phyloP scores from a whole-genome alignment of 257 asterid genomes.

The Voacanga thouarsii region DNA sequence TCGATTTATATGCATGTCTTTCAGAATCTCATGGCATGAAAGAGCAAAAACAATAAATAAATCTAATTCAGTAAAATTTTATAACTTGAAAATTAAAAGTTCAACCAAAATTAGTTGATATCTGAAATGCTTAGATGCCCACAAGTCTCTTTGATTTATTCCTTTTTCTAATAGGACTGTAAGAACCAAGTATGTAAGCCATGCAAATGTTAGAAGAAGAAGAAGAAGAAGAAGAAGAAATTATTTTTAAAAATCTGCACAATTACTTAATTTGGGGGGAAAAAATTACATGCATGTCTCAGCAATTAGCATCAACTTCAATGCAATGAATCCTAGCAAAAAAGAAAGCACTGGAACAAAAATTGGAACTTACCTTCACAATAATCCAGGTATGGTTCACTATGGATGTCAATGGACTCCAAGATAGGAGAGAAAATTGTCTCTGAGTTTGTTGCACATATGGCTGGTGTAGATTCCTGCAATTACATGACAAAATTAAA shows the following conservation, averaged over 20 bases:
- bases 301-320: not conserved
- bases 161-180: too few species aligned
- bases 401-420: constrained; percentile 50
- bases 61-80: not conserved
- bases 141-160: not conserved
- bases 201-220: not conserved
- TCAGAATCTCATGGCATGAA: not conserved
- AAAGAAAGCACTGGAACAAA: constrained; percentile 10
- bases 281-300: not conserved
- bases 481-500: constrained; percentile 12
- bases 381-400: constrained; percentile 19
- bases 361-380: constrained; percentile 48
- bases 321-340: not conserved
- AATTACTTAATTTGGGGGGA: not conserved
- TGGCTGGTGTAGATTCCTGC: constrained; percentile 52
- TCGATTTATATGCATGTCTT: not conserved
- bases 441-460: constrained; percentile 57
- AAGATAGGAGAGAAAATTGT: constrained; percentile 77
- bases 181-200: not conserved
- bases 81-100: not conserved
- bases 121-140: not conserved
- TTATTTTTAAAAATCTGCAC: not conserved
- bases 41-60: not conserved
- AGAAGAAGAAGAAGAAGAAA: too few species aligned
- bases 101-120: not conserved